Evolutionary conservation across 23 red algal species (phyloP), one percentile per base, ranked within the genome.

Genomic region (Gracilaria caudata): DNA sequence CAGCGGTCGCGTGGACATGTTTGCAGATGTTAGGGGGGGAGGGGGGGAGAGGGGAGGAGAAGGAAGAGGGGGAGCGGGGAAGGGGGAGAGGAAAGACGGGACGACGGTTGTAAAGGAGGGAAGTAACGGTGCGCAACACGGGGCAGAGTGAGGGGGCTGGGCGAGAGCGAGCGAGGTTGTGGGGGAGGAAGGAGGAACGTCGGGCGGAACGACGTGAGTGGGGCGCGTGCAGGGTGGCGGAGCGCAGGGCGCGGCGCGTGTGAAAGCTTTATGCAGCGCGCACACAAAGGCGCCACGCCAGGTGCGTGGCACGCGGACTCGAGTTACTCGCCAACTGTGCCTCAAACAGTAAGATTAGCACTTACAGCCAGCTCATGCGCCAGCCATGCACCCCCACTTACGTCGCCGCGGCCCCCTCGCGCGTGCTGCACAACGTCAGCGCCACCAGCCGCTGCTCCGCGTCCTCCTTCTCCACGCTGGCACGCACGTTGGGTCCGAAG

Each of bases 401-500:
- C 7, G 7, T 49, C 45, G 13, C 7, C 7, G 7, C 7, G 13
- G 45, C 7, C 45, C 13, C 7, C 53, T 56, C 53, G 21, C 53
- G 53, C 9, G 9, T 60, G 57, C 57, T 60, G 74, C 73, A n/a
- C 38, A 95, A 35, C 40, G 82, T 79, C 66, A 95, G 86, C 23
- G 82, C 93, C 46, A 95, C 93, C 28, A 95, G 79, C 72, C 78
- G 57, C 90, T 84, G 78, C 51, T 98, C 64, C 8, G 51, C 83
- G 64, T 95, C 89, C 11, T 94, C 51, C 41, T 88, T 87, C 7
- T 45, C 5, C 44, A 98, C 79, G 30, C 80, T 38, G 64, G 73
- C 83, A 34, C 25, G 36, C 10, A 98, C 92, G 49, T 80, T 81
- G 0, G 92, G 89, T 21, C 96, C 96, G 79, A 98, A 98, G 55